Evolutionary conservation across 2,329 filamentous ascomycete genomes (phyloP).

Genomic region (Aureobasidium sp.): DNA sequence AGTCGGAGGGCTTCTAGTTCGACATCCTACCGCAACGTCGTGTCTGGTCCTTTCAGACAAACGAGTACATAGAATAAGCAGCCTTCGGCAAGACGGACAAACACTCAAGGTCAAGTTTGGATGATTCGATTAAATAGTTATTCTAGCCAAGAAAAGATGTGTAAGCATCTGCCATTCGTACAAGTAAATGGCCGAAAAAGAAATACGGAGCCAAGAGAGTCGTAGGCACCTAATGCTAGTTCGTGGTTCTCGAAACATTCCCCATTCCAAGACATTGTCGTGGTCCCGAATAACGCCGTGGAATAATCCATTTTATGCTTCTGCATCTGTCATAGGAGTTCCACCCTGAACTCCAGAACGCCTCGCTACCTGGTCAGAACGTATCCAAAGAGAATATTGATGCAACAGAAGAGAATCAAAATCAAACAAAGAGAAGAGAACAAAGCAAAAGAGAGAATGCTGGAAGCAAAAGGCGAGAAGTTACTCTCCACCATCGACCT

Average conservation of each 20-base stretch:
- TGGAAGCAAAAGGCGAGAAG: not conserved
- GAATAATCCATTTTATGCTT: not conserved
- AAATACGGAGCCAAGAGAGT: not conserved
- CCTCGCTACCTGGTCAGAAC: not conserved
- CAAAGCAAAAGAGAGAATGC: not conserved
- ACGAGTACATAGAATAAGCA: not conserved
- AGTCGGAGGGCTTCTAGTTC: not conserved
- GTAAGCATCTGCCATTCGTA: not conserved
- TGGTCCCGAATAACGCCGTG: not conserved
- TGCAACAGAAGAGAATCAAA: not conserved
- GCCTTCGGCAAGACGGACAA: not conserved
- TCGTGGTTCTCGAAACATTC: not conserved
- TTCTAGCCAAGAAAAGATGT: not conserved
- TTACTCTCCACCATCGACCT: constrained; percentile 2
- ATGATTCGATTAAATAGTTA: not conserved
- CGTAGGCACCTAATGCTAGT: constrained; percentile 1
- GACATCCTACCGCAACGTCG: not conserved
- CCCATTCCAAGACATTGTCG: not conserved
- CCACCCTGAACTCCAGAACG: not conserved
- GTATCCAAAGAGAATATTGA: not conserved
- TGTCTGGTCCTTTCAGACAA: not conserved
- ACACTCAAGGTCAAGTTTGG: not conserved
- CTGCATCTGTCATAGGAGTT: not conserved
- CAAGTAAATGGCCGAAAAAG: not conserved
- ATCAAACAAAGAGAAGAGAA: not conserved